Percentiles rank a stretch among this genome's conserved stretches.
Conservation (phyloP, 208 protist genomes). For the Leishmania tarentolae region DNA sequence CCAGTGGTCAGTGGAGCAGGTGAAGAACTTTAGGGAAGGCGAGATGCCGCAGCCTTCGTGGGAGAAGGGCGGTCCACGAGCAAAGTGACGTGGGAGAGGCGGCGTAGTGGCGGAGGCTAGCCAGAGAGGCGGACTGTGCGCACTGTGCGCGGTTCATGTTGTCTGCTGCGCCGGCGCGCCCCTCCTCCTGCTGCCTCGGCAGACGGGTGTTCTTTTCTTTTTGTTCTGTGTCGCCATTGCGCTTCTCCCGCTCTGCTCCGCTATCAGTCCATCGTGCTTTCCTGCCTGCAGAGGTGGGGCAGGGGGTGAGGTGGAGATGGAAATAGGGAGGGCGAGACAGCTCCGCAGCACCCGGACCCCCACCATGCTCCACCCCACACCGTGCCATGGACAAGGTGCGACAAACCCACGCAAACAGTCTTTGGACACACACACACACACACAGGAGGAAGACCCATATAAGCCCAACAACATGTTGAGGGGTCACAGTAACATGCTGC, state of each 20-base stretch:
- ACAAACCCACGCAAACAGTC: not conserved
- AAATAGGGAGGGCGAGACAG: not conserved
- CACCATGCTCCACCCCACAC: too few species aligned
- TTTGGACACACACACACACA: not conserved
- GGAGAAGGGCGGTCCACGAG: constrained; percentile 58
- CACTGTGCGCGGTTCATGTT: not conserved
- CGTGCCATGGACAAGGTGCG: not conserved
- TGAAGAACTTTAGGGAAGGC: constrained; percentile 60
- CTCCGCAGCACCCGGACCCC: not conserved
- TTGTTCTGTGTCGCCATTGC: not conserved
- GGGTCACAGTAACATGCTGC: not conserved
- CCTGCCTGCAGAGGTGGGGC: not conserved
- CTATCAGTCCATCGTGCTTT: not conserved
- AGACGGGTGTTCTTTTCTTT: not conserved
- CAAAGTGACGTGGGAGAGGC: constrained; percentile 14
- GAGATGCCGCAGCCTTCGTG: constrained; percentile 79
- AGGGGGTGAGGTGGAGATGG: not conserved
- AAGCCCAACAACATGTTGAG: not conserved
- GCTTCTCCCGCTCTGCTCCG: not conserved
- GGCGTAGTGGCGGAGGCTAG: not conserved
- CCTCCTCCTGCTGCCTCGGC: not conserved
- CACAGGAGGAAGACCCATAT: not conserved
- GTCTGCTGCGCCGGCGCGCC: not conserved
- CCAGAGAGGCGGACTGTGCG: not conserved
- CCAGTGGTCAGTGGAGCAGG: constrained; percentile 85